Base-by-base conservation (phyloP, 441 rosid genomes). In the Populus hybrid region DNA sequence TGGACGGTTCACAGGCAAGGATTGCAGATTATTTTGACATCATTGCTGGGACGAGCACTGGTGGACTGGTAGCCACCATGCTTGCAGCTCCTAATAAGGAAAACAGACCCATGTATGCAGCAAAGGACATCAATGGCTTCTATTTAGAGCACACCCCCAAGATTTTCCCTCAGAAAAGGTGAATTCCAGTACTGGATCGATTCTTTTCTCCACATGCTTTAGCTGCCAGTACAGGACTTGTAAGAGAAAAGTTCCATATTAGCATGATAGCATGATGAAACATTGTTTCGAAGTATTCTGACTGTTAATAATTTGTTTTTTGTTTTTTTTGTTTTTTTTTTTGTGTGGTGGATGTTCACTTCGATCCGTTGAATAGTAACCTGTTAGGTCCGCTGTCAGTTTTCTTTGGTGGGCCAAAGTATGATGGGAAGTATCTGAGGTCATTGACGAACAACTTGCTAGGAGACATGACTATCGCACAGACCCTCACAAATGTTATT, bases 61-160 rank as follows among this genome's bases (percentile, higher is more conserved):
- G 92, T 0, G 92, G 89, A 2, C 82, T 87, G 3, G 82, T 89
- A 35, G 80, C 92, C 3, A 78, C 89, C 81, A 89, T 87, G 90
- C 78, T 89, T 4, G 82, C 92, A 1, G 36, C 82, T 24, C 92
- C 89, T 4, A 71, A 86, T 28, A 73, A 83, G 38, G 78, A 82
- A 0, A 89, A 82, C 7, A 79, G 84, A 11, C 90, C 92, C 21
- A 14, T 85, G 1, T 87, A 72, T 61, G 79, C 87, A 1, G 90
- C 92, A 18, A 83, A 81, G 24, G 90, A 89, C 11, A 83, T 87
- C 33, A 86, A 83, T 6, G 78, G 75, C 24, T 89, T 86, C 64
- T 89, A 87, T 75, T 74, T 83, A 0, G 21, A 70, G 21, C 26
- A 89, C 14, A 20, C 79, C 70, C 88, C 89, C 7, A 83, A 82